Evolutionary conservation across 1,284 basidiomycete genomes (phyloP).

Genomic region (Leccinum subrobustum): DNA sequence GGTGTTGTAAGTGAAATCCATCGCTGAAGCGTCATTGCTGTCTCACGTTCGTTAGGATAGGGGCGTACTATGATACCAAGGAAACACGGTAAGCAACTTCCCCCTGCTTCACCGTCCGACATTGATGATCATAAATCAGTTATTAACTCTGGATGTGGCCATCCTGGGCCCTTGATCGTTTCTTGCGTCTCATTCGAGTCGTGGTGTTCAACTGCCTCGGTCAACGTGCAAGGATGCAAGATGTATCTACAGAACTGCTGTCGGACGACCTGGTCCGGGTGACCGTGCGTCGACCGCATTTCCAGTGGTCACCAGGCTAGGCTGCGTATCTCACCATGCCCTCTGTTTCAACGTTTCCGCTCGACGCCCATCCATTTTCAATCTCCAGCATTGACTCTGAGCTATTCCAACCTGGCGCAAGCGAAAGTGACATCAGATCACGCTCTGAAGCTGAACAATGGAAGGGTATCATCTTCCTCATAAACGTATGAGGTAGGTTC

Average conservation of each 20-base stretch:
- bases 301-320: slow-evolving; percentile 47
- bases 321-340: slow-evolving; percentile 48
- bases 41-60: slow-evolving; percentile 33
- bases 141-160: slow-evolving; percentile 49
- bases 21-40: not conserved
- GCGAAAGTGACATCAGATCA: not conserved
- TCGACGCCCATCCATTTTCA: slow-evolving; percentile 57
- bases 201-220: slow-evolving; percentile 45
- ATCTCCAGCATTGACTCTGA: slow-evolving; percentile 45
- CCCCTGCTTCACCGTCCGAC: slow-evolving; percentile 12
- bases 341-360: slow-evolving; percentile 40
- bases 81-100: slow-evolving; percentile 1
- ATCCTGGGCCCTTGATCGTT: slow-evolving; percentile 63
- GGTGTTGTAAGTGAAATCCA: slow-evolving; percentile 37
- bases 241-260: slow-evolving; percentile 27
- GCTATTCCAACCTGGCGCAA: slow-evolving; percentile 4
- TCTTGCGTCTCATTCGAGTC: slow-evolving; percentile 50
- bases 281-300: slow-evolving; percentile 26
- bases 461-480: slow-evolving; percentile 50
- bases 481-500: slow-evolving; percentile 47
- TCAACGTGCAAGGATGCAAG: slow-evolving; percentile 17
- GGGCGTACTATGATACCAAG: slow-evolving; percentile 43
- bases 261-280: slow-evolving; percentile 28
- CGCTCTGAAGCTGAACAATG: slow-evolving; percentile 16
- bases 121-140: slow-evolving; percentile 4